Conservation (phyloP, 225 moss, liverwort and hornwort species). For the Sphagnum contortum region DNA sequence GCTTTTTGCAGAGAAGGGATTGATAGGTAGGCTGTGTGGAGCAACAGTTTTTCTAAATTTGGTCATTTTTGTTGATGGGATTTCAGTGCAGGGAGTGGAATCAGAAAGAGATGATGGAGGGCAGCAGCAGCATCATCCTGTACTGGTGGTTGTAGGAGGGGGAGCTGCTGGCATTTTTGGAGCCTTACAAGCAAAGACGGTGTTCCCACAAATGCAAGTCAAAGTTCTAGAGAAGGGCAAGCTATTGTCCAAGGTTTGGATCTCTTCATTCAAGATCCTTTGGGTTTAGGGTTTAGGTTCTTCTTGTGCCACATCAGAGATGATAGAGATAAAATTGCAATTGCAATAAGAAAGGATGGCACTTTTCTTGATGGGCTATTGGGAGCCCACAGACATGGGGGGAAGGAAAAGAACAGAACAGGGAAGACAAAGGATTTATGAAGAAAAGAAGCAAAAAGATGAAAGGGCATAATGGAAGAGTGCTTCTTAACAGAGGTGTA, state of each 20-base stretch:
- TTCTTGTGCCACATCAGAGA: not conserved
- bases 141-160: slow-evolving; percentile 72
- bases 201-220: slow-evolving; percentile 60
- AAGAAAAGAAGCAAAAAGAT: not conserved
- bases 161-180: slow-evolving; percentile 92
- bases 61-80: too few species aligned
- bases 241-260: slow-evolving; percentile 67
- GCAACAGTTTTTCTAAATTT: too few species aligned
- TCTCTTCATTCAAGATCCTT: not conserved
- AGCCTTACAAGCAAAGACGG: slow-evolving; percentile 64
- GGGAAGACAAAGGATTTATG: not conserved
- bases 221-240: slow-evolving; percentile 79
- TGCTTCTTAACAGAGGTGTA: too few species aligned
- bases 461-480: too few species aligned
- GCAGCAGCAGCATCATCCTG: slow-evolving; percentile 10
- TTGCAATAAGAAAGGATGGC: too few species aligned
- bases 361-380: not conserved
- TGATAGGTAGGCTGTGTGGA: too few species aligned
- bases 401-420: not conserved
- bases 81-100: too few species aligned
- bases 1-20: too few species aligned
- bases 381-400: not conserved
- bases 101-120: too few species aligned
- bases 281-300: not conserved
- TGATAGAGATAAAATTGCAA: too few species aligned